These are phyloP conservation scores for Acacia confusa DNA, from an alignment of 306 rosid genomes.

Conservation along the genomic window DNA sequence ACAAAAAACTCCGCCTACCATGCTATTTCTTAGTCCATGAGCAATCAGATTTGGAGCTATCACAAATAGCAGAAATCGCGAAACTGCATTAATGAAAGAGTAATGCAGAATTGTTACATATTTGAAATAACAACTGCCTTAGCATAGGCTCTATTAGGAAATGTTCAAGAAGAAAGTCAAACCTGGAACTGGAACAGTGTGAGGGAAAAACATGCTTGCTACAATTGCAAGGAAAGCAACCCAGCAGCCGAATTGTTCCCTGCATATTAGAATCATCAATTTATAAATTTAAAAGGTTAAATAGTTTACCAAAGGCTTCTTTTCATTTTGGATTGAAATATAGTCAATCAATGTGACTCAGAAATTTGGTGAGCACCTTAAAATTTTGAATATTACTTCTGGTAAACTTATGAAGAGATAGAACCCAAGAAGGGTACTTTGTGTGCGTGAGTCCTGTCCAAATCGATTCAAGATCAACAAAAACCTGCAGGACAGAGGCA, in stretches of 20 bases:
- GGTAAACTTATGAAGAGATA: constrained; percentile 45
- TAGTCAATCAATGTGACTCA: background rate
- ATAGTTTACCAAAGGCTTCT: background rate
- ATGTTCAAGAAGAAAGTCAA: background rate
- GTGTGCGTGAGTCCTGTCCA: constrained; percentile 41
- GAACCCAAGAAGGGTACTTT: constrained; percentile 39
- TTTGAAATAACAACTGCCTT: background rate
- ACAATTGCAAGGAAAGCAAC: constrained; percentile 44
- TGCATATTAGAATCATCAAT: constrained; percentile 24
- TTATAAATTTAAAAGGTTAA: background rate
- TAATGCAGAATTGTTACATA: constrained; percentile 9
- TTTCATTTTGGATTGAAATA: background rate
- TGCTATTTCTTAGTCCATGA: constrained; percentile 38
- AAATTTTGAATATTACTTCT: constrained; percentile 39
- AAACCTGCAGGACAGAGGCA: constrained; percentile 29
- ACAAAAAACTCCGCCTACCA: constrained; percentile 42
- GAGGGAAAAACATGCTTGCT: constrained; percentile 42
- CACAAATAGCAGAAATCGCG: constrained; percentile 49
- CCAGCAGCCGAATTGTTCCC: constrained; percentile 54
- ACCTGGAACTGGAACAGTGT: constrained; percentile 49
- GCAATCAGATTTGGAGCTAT: constrained; percentile 39
- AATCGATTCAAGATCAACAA: constrained; percentile 43
- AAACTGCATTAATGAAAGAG: constrained; percentile 31
- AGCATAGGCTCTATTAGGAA: background rate
- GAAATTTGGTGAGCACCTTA: constrained; percentile 35